Conservation (phyloP, 345 rosid species). For the Euphorbia peplus region DNA sequence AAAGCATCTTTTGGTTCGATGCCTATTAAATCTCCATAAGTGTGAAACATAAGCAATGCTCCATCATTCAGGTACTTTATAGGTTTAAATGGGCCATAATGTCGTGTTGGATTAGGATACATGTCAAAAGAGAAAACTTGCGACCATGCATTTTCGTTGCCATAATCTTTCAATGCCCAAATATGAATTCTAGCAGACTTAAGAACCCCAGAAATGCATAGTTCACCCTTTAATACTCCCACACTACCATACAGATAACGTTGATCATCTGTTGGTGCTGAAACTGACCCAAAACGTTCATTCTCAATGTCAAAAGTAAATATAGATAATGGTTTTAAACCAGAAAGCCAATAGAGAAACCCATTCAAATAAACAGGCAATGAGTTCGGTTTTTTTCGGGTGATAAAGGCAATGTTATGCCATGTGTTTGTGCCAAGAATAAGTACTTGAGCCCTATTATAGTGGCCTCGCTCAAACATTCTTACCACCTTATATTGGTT, state of each 20-base stretch:
- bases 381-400: too few species aligned
- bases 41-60: slow-evolving; percentile 8
- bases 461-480: too few species aligned
- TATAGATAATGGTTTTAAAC: neutral
- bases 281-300: too few species aligned
- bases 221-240: slow-evolving; percentile 16
- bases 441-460: too few species aligned
- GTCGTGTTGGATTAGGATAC: neutral
- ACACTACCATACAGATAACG: neutral
- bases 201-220: too few species aligned
- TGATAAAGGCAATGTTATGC: too few species aligned
- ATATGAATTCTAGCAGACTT: too few species aligned
- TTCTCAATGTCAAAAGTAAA: neutral
- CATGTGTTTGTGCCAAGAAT: slow-evolving; percentile 2
- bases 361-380: slow-evolving; percentile 13
- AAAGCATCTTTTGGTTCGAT: neutral
- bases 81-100: neutral
- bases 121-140: neutral
- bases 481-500: slow-evolving; percentile 6
- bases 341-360: slow-evolving; percentile 16
- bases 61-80: neutral
- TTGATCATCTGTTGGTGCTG: too few species aligned
- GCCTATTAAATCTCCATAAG: too few species aligned
- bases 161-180: too few species aligned
- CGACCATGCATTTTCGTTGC: slow-evolving; percentile 16